phyloP scores from a whole-genome alignment of 2,329 filamentous ascomycete genomes.

The Colletotrichum australisinense region DNA sequence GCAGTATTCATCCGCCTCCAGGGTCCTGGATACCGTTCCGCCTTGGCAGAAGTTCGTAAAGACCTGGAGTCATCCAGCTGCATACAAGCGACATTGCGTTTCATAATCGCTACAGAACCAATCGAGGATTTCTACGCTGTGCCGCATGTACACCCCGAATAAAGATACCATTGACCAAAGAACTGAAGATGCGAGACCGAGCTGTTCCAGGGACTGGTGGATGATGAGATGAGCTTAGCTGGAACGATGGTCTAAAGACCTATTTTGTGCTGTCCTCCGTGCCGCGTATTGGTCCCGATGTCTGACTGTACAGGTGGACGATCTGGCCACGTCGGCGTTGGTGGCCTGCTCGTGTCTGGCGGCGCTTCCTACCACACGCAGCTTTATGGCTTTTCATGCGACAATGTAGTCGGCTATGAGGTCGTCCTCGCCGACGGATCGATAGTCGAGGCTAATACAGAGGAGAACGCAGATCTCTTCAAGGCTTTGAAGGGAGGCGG shows the following conservation, averaged over 20 bases:
- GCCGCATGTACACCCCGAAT: not conserved
- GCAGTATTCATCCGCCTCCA: not conserved
- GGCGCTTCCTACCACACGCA: constrained; percentile 39
- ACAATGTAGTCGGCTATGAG: constrained; percentile 55
- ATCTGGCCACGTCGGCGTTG: constrained; percentile 40
- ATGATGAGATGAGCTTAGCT: no score
- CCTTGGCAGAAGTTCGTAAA: not conserved
- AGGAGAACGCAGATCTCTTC: constrained; percentile 54
- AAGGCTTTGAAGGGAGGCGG: constrained; percentile 60
- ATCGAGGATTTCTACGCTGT: not conserved
- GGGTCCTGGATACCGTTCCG: not conserved
- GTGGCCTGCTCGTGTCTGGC: constrained; percentile 45
- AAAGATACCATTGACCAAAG: not conserved
- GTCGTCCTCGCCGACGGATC: constrained; percentile 57
- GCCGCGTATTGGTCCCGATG: no score
- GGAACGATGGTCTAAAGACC: no score
- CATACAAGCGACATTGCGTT: constrained; percentile 17
- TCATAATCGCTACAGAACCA: not conserved
- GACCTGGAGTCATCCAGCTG: not conserved
- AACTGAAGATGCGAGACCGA: no score
- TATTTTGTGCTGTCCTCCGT: no score
- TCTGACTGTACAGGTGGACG: constrained; percentile 38
- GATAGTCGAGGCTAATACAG: constrained; percentile 52
- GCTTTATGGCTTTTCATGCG: constrained; percentile 53
- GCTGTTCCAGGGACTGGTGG: no score